Evolutionary conservation across 495 filamentous ascomycete genomes (phyloP), one percentile per base, ranked within the genome.

Genomic region (Jackrogersella multiformis): DNA sequence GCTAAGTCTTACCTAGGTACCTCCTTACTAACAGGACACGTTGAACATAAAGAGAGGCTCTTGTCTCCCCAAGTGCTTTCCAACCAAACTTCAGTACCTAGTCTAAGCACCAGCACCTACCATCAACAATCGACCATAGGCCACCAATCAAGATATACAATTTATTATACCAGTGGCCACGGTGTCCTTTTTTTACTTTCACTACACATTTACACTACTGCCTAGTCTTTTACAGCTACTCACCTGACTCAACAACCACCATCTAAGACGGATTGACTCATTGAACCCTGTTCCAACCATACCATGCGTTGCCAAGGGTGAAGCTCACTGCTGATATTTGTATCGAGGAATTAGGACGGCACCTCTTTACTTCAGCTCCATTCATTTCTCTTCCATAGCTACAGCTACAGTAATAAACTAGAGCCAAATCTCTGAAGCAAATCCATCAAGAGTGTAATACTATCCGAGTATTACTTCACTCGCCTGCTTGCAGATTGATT

Each of bases 331-430:
- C 60, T 67, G 61, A 56, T 79, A 78, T 71, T 76, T 60, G 77
- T 79, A 78, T 73, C 65, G 77, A 77, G 75, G 76, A 76, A 69
- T 68, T 74, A 71, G 74, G 77, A 79, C 77, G 77, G 73, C 78
- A 72, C 77, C 79, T 81, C 73, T 63, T 55, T 77, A 76, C 73
- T 51, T 56, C 54, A 68, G 61, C 64, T 71, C 32, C 28, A 41
- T 58, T 67, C 20, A 24, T 52, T 45, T 24, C 13, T 54, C 44
- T 66, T 64, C 61, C 69, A 53, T 62, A 30, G 28, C 26, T 53
- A 30, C 42, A 13, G 16, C 13, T 16, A 10, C 49, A 15, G 26
- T 23, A 39, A 34, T 39, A 64, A 13, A 46, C 23, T 21, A 41
- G 52, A 15, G 21, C 36, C 26, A 45, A 36, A 30, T 18, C 36